A percentile compares a stretch with the other conserved stretches of the same genome.
Evolutionary conservation across 805 yeast genomes (phyloP).

Genomic region (Schwanniomyces sp.): DNA sequence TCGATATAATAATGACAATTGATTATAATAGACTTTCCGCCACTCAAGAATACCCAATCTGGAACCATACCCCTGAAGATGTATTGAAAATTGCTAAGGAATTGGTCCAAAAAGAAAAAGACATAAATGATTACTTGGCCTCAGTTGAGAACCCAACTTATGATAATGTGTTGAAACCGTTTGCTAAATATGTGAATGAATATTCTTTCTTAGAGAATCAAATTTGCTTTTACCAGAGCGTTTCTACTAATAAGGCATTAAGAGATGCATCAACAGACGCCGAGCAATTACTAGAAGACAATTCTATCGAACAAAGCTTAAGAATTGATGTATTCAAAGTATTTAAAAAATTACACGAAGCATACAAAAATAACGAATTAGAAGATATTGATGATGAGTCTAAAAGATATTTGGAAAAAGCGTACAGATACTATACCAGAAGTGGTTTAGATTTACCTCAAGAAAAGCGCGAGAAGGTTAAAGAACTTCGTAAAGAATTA

Average conservation of each 20-base stretch:
- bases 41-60: conserved; percentile 36
- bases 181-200: conserved; percentile 51
- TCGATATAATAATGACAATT: conserved; percentile 8
- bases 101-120: conserved; percentile 42
- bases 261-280: conserved; percentile 72
- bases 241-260: conserved; percentile 60
- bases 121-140: conserved; percentile 56
- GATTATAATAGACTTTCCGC: conserved; percentile 9
- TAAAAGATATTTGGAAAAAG: conserved; percentile 55
- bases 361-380: conserved; percentile 28
- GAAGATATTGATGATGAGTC: conserved; percentile 50
- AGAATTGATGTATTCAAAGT: conserved; percentile 65
- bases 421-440: conserved; percentile 56
- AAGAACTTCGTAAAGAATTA: conserved; percentile 57
- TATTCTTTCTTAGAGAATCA: conserved; percentile 47
- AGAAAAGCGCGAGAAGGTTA: conserved; percentile 55
- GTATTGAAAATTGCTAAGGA: conserved; percentile 43
- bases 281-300: conserved; percentile 55
- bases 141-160: conserved; percentile 48
- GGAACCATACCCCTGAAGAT: conserved; percentile 60
- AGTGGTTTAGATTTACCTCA: conserved; percentile 66
- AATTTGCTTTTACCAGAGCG: conserved; percentile 70
- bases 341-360: conserved; percentile 52
- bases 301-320: conserved; percentile 60
- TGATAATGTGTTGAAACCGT: conserved; percentile 55